Percentiles rank a stretch among this genome's conserved stretches.
These are phyloP conservation scores for Ascochyta rabiei DNA, from an alignment of 2,329 filamentous ascomycete species.

Conservation along the genomic window DNA sequence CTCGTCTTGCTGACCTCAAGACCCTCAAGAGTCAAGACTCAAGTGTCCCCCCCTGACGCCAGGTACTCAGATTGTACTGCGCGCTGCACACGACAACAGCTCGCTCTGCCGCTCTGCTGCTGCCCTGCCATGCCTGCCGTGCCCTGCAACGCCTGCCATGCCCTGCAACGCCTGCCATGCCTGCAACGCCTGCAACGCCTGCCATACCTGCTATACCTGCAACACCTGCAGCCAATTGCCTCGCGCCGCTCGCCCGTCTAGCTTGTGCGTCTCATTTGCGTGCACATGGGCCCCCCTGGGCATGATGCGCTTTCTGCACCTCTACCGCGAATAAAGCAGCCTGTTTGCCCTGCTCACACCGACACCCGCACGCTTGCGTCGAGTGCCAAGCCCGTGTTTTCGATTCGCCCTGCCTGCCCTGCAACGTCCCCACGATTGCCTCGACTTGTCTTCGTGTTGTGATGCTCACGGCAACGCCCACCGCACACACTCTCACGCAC, in stretches of 20 bases:
- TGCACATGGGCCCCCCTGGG: slow-evolving; percentile 27
- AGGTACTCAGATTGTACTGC: too few species aligned
- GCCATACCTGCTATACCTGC: background rate
- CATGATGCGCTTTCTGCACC: slow-evolving; percentile 8
- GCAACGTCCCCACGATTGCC: slow-evolving; percentile 6
- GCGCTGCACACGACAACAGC: slow-evolving; percentile 22
- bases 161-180: too few species aligned
- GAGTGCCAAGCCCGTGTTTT: slow-evolving; percentile 2
- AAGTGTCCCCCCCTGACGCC: too few species aligned
- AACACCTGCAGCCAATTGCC: slow-evolving; percentile 5
- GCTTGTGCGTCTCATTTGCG: slow-evolving; percentile 41
- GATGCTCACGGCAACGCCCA: background rate
- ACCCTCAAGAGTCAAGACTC: too few species aligned
- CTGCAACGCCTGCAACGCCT: too few species aligned
- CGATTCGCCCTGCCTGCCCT: slow-evolving; percentile 11
- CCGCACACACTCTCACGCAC: background rate
- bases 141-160: too few species aligned
- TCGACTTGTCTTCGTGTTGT: background rate
- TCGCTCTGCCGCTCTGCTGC: slow-evolving; percentile 5
- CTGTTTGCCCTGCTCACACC: slow-evolving; percentile 14
- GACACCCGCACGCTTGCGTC: slow-evolving; percentile 18
- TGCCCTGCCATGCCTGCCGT: too few species aligned
- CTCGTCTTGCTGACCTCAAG: background rate
- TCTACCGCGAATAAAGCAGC: slow-evolving; percentile 27
- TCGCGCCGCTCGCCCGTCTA: slow-evolving; percentile 24